Evolutionary conservation across 441 rosid species (phyloP), one percentile per base, ranked within the genome.

Genomic region (Bruguiera hainesii): DNA sequence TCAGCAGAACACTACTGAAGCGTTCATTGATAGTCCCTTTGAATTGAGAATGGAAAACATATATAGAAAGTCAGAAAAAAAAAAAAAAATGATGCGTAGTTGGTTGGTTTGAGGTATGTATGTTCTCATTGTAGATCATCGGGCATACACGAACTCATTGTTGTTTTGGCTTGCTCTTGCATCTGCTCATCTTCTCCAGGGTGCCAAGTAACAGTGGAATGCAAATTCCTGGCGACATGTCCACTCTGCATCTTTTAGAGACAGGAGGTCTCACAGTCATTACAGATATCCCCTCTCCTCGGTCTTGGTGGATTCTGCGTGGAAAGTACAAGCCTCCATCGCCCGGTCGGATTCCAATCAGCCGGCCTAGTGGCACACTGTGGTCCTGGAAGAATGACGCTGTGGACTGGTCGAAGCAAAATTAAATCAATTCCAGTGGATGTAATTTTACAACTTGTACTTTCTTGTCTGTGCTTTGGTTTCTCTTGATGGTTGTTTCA

Each of bases 371-470:
- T 0, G 89, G 67, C 42, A 75, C 73, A 15, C 85, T 83, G 51
- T 21, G 29, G 50, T 83, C 85, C 63, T 78, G 82, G 76, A 83
- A 85, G 78, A 85, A 83, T 4, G 89, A 85, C 7, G 78, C 85
- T 7, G 85, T 76, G 3, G 89, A 81, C 89, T 83, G 79, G 33
- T 61, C 31, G 13, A 56, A 37, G 8, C 6, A n/a, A 6, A 63
- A 33, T 0, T 19, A 28, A 33, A 28, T n/a, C 2, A 60, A 21
- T 68, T 60, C 52, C 7, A 35, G 28, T 11, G 16, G 7, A 33
- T 33, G 37, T 8, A 33, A 33, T 1, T 33, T 33, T 7, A 7
- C 37, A 7, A 7, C 37, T 33, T 33, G 33, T 31, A 31, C 7
- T 31, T 0, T 33, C 37, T 33, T 33, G 37, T 33, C 9, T 33